A percentile compares a stretch with the other conserved stretches of the same genome.
These are phyloP conservation scores for Acanthamoeba triangularis DNA, from an alignment of 208 protist genomes.

Conservation along the genomic window DNA sequence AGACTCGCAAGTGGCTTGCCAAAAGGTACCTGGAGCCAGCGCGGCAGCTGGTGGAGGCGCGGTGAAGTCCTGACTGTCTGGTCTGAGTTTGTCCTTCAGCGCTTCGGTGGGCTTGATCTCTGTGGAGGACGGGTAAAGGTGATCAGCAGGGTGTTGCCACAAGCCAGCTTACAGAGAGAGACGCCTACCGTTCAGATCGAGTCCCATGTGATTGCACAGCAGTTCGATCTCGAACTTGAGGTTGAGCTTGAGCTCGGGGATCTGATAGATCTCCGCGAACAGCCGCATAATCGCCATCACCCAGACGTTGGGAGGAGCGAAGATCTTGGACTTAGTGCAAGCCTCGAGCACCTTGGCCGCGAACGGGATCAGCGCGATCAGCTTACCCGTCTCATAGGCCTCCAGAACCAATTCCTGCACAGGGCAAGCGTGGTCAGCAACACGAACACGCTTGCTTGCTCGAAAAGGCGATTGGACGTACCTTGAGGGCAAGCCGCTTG, in stretches of 20 bases:
- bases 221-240: constrained; percentile 99
- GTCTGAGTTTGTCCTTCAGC: background rate
- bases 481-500: constrained; percentile 96
- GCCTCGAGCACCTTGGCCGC: constrained; percentile 94
- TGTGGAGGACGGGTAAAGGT: background rate
- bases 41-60: constrained; percentile 20
- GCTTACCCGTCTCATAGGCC: constrained; percentile 95
- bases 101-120: constrained; percentile 74
- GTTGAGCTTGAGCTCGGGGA: constrained; percentile 97
- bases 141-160: background rate
- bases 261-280: constrained; percentile 97
- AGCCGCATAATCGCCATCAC: constrained; percentile 96
- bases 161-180: background rate
- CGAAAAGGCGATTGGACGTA: background rate
- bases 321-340: constrained; percentile 93
- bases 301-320: constrained; percentile 99
- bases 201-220: constrained; percentile 91
- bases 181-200: constrained; percentile 87
- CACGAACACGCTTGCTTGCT: background rate
- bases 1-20: background rate
- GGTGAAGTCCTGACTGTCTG: constrained; percentile 75
- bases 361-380: constrained; percentile 98
- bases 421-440: background rate
- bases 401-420: constrained; percentile 95
- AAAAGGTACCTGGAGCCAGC: background rate